phyloP scores from a whole-genome alignment of 495 filamentous ascomycete genomes.

The Aspergillus ostianus region DNA sequence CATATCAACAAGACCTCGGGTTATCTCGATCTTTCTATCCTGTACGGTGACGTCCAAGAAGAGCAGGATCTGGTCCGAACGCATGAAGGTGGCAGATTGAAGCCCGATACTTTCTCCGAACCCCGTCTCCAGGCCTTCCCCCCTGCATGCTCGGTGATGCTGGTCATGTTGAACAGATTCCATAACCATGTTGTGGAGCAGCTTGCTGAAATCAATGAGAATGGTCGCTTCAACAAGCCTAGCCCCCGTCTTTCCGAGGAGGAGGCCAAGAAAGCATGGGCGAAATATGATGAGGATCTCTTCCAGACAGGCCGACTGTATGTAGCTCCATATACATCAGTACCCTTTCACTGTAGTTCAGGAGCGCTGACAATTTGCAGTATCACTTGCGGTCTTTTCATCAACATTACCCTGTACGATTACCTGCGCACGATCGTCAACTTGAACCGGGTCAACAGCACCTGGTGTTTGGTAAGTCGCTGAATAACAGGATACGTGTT shows the following conservation, averaged over 20 bases:
- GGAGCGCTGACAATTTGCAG: slow-evolving; percentile 21
- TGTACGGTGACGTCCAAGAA: slow-evolving; percentile 57
- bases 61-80: slow-evolving; percentile 57
- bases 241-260: slow-evolving; percentile 44
- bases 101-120: slow-evolving; percentile 59
- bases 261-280: slow-evolving; percentile 56
- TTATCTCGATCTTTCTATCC: slow-evolving; percentile 57
- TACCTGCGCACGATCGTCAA: slow-evolving; percentile 86
- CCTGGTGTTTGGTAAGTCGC: slow-evolving; percentile 67
- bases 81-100: slow-evolving; percentile 55
- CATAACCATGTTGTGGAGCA: slow-evolving; percentile 78
- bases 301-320: slow-evolving; percentile 77
- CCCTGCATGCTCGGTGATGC: slow-evolving; percentile 53
- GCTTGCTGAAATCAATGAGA: slow-evolving; percentile 68
- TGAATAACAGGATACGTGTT: not conserved
- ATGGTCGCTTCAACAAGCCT: slow-evolving; percentile 66
- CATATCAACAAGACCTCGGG: slow-evolving; percentile 56
- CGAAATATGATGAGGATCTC: slow-evolving; percentile 76
- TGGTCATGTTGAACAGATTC: slow-evolving; percentile 64
- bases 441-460: slow-evolving; percentile 70
- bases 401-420: slow-evolving; percentile 79
- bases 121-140: slow-evolving; percentile 55
- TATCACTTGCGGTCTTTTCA: slow-evolving; percentile 78
- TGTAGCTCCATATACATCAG: slow-evolving; percentile 3
- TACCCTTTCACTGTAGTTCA: not conserved